These are phyloP conservation scores for Cicer arietinum DNA, from an alignment of 306 rosid genomes.

Conservation along the genomic window DNA sequence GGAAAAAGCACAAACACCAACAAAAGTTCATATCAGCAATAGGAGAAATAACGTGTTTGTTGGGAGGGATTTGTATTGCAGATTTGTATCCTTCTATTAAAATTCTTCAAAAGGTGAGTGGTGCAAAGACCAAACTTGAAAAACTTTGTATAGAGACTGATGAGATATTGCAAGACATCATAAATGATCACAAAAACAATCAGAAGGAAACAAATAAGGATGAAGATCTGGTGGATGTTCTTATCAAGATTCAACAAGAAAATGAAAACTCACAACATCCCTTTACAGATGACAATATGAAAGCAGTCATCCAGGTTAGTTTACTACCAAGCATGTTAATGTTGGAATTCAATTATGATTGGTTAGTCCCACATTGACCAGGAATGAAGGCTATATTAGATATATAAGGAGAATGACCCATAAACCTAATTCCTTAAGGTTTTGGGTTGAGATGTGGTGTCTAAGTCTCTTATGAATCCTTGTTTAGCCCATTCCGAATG, in stretches of 20 bases:
- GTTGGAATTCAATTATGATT: too few species aligned
- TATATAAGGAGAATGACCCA: too few species aligned
- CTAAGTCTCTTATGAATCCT: too few species aligned
- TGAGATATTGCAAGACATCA: conserved; percentile 31
- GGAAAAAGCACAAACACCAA: neutral
- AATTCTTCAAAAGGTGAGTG: neutral
- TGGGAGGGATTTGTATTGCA: too few species aligned
- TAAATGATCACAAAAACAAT: conserved; percentile 6
- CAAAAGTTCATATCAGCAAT: neutral
- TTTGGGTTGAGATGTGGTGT: too few species aligned
- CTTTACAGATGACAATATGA: conserved; percentile 35
- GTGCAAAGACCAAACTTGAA: neutral
- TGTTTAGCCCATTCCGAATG: too few species aligned
- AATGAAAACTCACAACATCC: neutral
- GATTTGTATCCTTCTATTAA: too few species aligned
- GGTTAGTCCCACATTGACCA: too few species aligned
- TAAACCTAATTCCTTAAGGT: too few species aligned
- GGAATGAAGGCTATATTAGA: too few species aligned
- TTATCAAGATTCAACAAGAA: conserved; percentile 38
- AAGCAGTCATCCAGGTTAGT: conserved; percentile 46
- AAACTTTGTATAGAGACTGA: conserved; percentile 19
- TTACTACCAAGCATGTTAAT: neutral
- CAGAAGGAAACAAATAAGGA: neutral
- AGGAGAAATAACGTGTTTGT: too few species aligned
- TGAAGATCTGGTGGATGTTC: conserved; percentile 46